A percentile compares a stretch with the other conserved stretches of the same genome.
Evolutionary conservation across 768 basidiomycete species (phyloP).

Genomic region (Mycena haematopus): DNA sequence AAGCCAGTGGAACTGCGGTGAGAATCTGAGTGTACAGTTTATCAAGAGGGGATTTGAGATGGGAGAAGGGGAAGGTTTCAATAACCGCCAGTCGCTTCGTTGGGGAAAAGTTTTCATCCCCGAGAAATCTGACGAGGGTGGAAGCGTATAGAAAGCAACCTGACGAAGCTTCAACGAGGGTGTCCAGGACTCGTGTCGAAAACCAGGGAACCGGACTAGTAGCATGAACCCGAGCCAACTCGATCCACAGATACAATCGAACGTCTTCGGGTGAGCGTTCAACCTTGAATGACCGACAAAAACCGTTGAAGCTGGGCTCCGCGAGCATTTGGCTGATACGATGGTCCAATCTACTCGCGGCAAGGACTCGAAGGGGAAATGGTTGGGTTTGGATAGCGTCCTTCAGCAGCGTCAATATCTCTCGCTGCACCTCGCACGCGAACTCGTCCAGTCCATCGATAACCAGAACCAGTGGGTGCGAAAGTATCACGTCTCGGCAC

Average conservation of each 20-base stretch:
- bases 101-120: conserved; percentile 8
- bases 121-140: conserved; percentile 22
- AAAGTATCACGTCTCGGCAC: neutral
- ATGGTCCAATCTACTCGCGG: conserved; percentile 5
- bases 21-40: conserved; percentile 23
- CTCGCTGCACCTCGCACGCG: conserved; percentile 12
- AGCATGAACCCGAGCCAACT: conserved; percentile 6
- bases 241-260: conserved; percentile 16
- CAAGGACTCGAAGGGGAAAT: conserved; percentile 7
- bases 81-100: conserved; percentile 10
- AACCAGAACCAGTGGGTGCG: conserved; percentile 12
- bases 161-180: conserved; percentile 9
- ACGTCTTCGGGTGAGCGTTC: conserved; percentile 21
- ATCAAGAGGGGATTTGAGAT: conserved; percentile 15
- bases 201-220: neutral
- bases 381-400: conserved; percentile 2
- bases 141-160: conserved; percentile 26
- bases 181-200: conserved; percentile 1
- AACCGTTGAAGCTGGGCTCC: neutral
- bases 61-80: neutral
- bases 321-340: conserved; percentile 1
- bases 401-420: conserved; percentile 14
- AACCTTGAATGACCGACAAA: conserved; percentile 14
- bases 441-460: conserved; percentile 25
- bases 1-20: neutral